Base-by-base conservation (phyloP, 805 yeast genomes). In the Clavispora phyllophila region DNA sequence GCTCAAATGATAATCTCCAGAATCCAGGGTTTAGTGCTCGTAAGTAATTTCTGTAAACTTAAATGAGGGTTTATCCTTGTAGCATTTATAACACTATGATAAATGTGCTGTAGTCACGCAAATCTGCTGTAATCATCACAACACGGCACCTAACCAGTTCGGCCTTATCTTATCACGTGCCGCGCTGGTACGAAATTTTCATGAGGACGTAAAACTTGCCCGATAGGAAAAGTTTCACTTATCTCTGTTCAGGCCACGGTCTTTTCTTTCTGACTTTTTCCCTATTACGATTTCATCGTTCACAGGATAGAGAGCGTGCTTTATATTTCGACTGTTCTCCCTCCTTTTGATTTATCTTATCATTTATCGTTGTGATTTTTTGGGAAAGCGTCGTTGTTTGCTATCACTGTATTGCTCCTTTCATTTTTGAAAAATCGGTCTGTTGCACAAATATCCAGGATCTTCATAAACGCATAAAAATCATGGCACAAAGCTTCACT, bases 81-180 rank as follows among this genome's bases (percentile, higher is more conserved):
- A n/a, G n/a, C n/a, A n/a, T n/a, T n/a, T n/a, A n/a, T n/a, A n/a
- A n/a, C n/a, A n/a, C n/a, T n/a, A n/a, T n/a, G n/a, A 22, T 22
- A 22, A 5, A 5, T 8, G 8, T 22, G 7, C 8, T 22, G 7
- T 8, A 8, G 23, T 22, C 8, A 22, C 8, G 23, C 10, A 25
- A 10, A 25, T 25, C 10, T 10, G n/a, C 27, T n/a, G 7, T 12
- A 14, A n/a, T 5, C 31, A n/a, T n/a, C 7, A 22, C 23, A n/a
- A n/a, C n/a, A n/a, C 28, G 31, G 31, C 31, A 28, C 18, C 9
- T 14, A 28, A 28, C 9, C 18, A 28, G 6, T 13, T 14, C 10
- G n/a, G 19, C 18, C 50, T 44, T 46, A 46, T 46, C 47, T 43
- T 34, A 34, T 46, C 49, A 46, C 49, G 49, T 46, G 49, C 47